phyloP scores from a whole-genome alignment of 805 yeast genomes.

The Metschnikowia rubicola region DNA sequence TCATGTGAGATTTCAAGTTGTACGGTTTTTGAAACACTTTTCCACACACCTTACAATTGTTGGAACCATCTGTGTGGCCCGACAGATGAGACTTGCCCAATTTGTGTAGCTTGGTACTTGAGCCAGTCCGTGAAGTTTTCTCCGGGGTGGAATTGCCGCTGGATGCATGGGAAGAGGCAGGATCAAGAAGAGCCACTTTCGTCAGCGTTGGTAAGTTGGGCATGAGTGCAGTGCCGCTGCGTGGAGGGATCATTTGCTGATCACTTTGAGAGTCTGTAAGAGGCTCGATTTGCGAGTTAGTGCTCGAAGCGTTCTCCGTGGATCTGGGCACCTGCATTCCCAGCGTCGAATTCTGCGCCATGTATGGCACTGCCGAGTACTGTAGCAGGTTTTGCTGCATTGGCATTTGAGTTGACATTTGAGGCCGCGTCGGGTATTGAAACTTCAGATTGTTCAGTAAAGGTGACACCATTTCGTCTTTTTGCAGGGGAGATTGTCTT shows the following conservation, averaged over 20 bases:
- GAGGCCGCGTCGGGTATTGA: background rate
- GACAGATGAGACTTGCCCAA: conserved; percentile 20
- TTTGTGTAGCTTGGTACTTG: conserved; percentile 19
- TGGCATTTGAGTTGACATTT: no score
- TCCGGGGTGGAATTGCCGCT: no score
- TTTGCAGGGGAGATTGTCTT: background rate
- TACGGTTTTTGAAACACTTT: conserved; percentile 48
- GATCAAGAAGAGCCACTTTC: background rate
- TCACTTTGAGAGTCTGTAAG: no score
- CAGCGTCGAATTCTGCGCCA: background rate
- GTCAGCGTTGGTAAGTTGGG: background rate
- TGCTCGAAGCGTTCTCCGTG: no score
- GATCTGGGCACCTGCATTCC: conserved; percentile 3
- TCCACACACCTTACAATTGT: conserved; percentile 42
- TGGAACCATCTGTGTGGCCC: background rate
- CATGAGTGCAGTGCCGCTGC: background rate
- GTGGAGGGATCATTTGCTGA: background rate
- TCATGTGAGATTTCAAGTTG: conserved; percentile 48
- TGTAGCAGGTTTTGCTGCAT: background rate
- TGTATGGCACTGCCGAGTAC: conserved; percentile 4
- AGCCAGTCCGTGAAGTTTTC: no score
- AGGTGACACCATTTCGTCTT: conserved; percentile 8
- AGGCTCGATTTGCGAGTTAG: no score
- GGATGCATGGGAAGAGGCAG: background rate
- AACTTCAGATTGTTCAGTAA: conserved; percentile 2